Base-by-base conservation (phyloP, 2,329 filamentous ascomycete species). In the Colletotrichum horii region DNA sequence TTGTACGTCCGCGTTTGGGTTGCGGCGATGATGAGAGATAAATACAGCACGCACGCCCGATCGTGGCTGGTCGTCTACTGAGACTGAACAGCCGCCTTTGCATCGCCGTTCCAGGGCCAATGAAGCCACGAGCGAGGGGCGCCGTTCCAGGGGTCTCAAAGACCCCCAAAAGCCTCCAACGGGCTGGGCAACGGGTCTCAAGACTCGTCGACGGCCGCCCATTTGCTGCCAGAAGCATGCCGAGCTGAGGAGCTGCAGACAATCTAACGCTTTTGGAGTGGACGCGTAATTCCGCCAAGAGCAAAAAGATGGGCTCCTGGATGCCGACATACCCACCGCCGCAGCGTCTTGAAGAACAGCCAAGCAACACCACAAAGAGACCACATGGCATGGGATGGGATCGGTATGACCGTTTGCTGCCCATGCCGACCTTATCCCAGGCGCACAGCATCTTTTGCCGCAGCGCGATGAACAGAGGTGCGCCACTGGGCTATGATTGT, bases 241-340 rank as follows among this genome's bases (percentile, higher is more conserved):
- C 70, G 66, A 75, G 70, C 74, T 69, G 62, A 65, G 62, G 66
- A 75, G 71, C 64, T 77, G 76, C 75, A 77, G 75, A 55, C 22
- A 71, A 75, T 60, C 75, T 77, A 77, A 77, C 76, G 67, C 70
- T 77, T 77, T 77, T 66, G 60, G 76, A 75, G 70, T 77, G 76
- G 62, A 76, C 76, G 75, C 76, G 76, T 77, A 77, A 66, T 14
- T 52, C 43, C 64, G 76, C 76, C 76, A 77, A 77, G 76, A 70
- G 71, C 19, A 68, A 70, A 72, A 68, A 66, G 62, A 58, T 34
- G 69, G 73, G 36, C 56, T 65, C 36, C 22, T 64, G 8, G 70
- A 43, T 75, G 73, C 70, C 73, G 73, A 73, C 58, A 64, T 73
- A 75, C 65, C 73, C 70, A 75, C 69, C 60, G 24, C 48, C 62